Conservation (phyloP, 129 eudicot genomes). For the Arctium minus region DNA sequence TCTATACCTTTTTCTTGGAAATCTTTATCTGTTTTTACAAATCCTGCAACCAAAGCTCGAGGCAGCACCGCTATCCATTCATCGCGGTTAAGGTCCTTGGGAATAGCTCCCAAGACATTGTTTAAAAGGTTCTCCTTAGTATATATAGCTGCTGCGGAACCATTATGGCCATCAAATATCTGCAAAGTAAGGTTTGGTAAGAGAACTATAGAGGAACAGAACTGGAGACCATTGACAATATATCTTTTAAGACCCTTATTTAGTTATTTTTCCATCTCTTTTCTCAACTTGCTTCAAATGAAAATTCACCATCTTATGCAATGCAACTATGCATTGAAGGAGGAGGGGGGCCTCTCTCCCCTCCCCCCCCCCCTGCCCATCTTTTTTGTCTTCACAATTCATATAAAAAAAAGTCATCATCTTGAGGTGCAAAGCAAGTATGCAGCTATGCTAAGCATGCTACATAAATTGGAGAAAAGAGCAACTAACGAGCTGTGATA, state of each 20-base stretch:
- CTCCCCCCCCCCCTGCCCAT: neutral
- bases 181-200: constrained; percentile 35
- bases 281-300: neutral
- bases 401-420: neutral
- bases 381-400: neutral
- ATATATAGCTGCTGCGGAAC: constrained; percentile 93
- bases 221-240: neutral
- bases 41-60: constrained; percentile 94
- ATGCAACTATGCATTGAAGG: neutral
- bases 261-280: neutral
- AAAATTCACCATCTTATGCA: constrained; percentile 7
- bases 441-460: neutral
- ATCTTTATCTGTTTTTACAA: constrained; percentile 97
- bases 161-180: constrained; percentile 98
- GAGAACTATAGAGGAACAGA: neutral
- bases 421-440: constrained; percentile 9
- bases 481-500: neutral
- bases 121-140: constrained; percentile 84
- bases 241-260: neutral
- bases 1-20: constrained; percentile 77
- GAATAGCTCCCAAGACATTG: constrained; percentile 79
- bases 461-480: neutral
- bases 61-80: constrained; percentile 93
- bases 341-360: neutral
- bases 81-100: constrained; percentile 79